A percentile compares a stretch with the other conserved stretches of the same genome.
These are phyloP conservation scores for Ustilago trichophora DNA, from an alignment of 1,284 basidiomycete species.

Conservation along the genomic window DNA sequence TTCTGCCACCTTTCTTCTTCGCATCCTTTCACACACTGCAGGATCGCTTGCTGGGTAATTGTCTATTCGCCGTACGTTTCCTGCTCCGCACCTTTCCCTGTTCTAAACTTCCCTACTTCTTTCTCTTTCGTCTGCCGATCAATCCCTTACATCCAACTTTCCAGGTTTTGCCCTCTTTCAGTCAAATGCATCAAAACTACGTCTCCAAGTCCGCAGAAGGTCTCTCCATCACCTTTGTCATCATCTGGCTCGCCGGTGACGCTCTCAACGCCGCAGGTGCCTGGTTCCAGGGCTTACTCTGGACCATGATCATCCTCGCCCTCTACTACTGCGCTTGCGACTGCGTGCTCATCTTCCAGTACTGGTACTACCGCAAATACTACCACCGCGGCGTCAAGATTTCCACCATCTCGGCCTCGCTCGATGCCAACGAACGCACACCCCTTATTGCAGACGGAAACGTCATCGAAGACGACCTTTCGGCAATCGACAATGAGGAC, in stretches of 20 bases:
- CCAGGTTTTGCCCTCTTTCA: slow-evolving; percentile 61
- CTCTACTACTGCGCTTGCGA: slow-evolving; percentile 87
- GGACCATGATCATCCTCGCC: slow-evolving; percentile 73
- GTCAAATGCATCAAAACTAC: slow-evolving; percentile 77
- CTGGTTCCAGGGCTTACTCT: slow-evolving; percentile 77
- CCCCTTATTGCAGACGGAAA: slow-evolving; percentile 41
- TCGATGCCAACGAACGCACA: slow-evolving; percentile 47
- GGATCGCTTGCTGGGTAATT: slow-evolving; percentile 65
- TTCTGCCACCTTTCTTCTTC: slow-evolving; percentile 7
- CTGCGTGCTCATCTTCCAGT: slow-evolving; percentile 79
- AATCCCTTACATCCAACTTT: slow-evolving; percentile 17
- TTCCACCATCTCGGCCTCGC: slow-evolving; percentile 43
- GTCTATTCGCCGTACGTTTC: slow-evolving; percentile 64
- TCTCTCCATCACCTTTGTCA: slow-evolving; percentile 82
- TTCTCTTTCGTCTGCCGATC: slow-evolving; percentile 2
- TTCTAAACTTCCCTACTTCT: slow-evolving; percentile 5
- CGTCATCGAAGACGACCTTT: slow-evolving; percentile 39
- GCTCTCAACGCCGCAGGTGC: slow-evolving; percentile 82
- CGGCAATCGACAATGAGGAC: slow-evolving; percentile 16
- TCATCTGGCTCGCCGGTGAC: slow-evolving; percentile 85
- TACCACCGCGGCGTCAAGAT: slow-evolving; percentile 62
- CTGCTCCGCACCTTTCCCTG: slow-evolving; percentile 12
- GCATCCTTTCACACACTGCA: slow-evolving; percentile 9
- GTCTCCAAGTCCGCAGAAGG: slow-evolving; percentile 89
- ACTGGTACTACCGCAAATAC: slow-evolving; percentile 83